Evolutionary conservation across 169 alveolate species (phyloP).

Genomic region (Plasmodium gonderi): DNA sequence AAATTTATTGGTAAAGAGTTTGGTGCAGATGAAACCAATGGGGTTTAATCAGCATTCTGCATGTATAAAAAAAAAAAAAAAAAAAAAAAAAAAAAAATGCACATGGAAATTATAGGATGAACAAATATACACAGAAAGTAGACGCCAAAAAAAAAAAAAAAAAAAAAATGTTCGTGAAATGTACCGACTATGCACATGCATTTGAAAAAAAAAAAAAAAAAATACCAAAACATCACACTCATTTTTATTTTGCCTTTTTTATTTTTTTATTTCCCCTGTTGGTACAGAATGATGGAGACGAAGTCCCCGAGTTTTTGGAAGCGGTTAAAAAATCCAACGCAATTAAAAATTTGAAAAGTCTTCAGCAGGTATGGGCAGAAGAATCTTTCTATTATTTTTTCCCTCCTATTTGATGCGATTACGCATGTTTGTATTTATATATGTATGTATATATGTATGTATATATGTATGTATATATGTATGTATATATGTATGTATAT

Average conservation of each 20-base stretch:
- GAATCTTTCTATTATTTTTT: background rate
- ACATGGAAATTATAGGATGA: no score
- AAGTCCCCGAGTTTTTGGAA: slow-evolving; percentile 82
- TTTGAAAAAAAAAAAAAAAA: background rate
- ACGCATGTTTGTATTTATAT: background rate
- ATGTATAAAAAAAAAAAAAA: no score
- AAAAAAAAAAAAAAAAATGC: no score
- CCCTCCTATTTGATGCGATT: no score
- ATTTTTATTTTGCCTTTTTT: background rate
- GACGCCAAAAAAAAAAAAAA: background rate
- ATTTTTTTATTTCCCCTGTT: background rate
- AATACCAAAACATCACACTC: no score
- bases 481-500: background rate
- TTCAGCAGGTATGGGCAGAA: slow-evolving; percentile 76
- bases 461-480: background rate
- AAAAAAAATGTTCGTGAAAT: background rate
- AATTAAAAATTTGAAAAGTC: slow-evolving; percentile 78
- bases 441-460: background rate
- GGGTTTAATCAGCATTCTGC: no score
- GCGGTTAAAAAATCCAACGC: slow-evolving; percentile 86
- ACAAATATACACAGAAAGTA: background rate
- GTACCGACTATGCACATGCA: background rate
- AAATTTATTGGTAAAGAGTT: no score
- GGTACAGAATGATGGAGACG: slow-evolving; percentile 81
- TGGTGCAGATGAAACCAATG: no score